phyloP scores from a whole-genome alignment of 2,329 filamentous ascomycete genomes.

The Aschersonia sp. region DNA sequence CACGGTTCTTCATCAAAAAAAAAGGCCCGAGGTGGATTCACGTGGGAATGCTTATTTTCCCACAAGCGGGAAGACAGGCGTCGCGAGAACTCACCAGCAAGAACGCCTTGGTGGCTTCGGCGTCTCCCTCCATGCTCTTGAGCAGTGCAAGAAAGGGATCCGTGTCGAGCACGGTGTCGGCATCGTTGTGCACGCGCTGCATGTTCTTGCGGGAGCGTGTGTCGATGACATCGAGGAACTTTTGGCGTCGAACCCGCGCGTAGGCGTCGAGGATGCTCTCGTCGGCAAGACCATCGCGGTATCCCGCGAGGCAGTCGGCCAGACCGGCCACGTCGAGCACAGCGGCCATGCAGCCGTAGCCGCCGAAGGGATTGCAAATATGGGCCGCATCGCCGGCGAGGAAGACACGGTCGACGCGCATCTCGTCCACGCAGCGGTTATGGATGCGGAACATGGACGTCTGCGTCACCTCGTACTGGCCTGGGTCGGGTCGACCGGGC shows the following conservation, averaged over 20 bases:
- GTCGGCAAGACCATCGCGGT: conserved; percentile 21
- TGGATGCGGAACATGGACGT: conserved; percentile 30
- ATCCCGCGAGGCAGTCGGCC: conserved; percentile 29
- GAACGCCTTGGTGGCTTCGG: conserved; percentile 3
- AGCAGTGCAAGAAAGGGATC: conserved; percentile 4
- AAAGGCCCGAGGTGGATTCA: background rate
- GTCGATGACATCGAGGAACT: conserved; percentile 11
- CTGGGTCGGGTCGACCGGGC: conserved; percentile 32
- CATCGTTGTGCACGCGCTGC: conserved; percentile 1
- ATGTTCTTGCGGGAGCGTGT: conserved; percentile 4
- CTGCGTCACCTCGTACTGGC: conserved; percentile 28
- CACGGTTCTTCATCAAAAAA: background rate
- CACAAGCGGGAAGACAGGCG: background rate
- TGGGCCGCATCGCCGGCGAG: conserved; percentile 38
- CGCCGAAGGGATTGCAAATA: conserved; percentile 37
- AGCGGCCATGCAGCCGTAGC: conserved; percentile 32
- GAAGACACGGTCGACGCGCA: conserved; percentile 30
- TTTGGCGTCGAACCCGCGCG: conserved; percentile 17
- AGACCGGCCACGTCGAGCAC: conserved; percentile 32
- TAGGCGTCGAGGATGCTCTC: conserved; percentile 27
- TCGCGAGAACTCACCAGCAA: conserved; percentile 2
- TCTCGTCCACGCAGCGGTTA: conserved; percentile 31
- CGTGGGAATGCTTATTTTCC: background rate
- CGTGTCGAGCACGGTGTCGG: conserved; percentile 1
- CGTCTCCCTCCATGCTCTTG: conserved; percentile 3